phyloP scores from a whole-genome alignment of 306 rosid species.

The Abrus precatorius region DNA sequence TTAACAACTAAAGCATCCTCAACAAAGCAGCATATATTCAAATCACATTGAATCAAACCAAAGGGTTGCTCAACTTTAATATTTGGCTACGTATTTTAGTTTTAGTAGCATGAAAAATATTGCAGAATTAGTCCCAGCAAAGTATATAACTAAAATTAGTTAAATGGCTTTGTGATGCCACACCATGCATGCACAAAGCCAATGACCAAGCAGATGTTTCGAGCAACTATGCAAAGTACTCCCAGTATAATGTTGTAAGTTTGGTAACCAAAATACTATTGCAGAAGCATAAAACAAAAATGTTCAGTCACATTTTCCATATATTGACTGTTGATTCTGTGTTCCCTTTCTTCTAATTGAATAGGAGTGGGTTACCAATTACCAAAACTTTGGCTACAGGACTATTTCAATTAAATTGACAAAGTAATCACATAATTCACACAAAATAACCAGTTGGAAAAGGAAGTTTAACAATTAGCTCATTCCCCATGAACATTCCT shows the following conservation, averaged over 20 bases:
- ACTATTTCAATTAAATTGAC: conserved; percentile 30
- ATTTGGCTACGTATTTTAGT: background rate
- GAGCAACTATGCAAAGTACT: conserved; percentile 34
- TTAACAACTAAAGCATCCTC: background rate
- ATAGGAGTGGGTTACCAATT: conserved; percentile 24
- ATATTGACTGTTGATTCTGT: conserved; percentile 10
- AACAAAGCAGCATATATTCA: conserved; percentile 2
- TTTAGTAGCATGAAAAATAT: background rate
- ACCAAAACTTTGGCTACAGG: conserved; percentile 31
- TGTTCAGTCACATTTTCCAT: conserved; percentile 26
- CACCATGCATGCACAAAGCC: conserved; percentile 1
- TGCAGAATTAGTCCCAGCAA: conserved; percentile 19
- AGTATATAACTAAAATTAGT: conserved; percentile 26
- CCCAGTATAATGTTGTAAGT: background rate
- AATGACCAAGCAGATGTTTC: conserved; percentile 29
- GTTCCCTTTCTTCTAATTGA: conserved; percentile 4
- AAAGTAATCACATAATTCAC: conserved; percentile 25
- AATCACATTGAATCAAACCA: conserved; percentile 28
- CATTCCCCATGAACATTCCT: conserved; percentile 31
- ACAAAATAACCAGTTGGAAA: conserved; percentile 37
- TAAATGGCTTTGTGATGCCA: conserved; percentile 29
- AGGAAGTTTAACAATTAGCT: conserved; percentile 35
- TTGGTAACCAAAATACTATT: conserved; percentile 31
- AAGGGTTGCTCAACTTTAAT: conserved; percentile 13
- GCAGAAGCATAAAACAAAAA: conserved; percentile 11